Conservation (phyloP, 345 rosid genomes). For the Crucihimalaya himalaica region DNA sequence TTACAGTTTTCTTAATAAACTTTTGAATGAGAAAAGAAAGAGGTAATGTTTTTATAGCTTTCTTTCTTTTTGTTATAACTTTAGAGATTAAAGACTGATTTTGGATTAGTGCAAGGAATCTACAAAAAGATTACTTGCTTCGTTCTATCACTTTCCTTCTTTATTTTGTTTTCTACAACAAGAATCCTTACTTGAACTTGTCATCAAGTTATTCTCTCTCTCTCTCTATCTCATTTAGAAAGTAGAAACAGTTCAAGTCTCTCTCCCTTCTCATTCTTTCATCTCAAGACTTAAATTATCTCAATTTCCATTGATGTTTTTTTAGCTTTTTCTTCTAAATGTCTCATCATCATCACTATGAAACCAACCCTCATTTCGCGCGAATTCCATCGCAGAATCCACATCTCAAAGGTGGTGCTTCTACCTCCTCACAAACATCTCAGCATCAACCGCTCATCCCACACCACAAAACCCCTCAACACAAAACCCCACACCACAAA, state of each 20-base stretch:
- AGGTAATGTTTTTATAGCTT: slow-evolving; percentile 1
- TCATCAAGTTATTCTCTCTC: slow-evolving; percentile 55
- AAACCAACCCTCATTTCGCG: slow-evolving; percentile 67
- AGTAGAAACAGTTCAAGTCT: slow-evolving; percentile 15
- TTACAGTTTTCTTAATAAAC: neutral
- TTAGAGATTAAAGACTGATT: neutral
- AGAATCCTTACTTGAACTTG: slow-evolving; percentile 67
- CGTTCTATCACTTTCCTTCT: slow-evolving; percentile 42
- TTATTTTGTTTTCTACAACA: slow-evolving; percentile 27
- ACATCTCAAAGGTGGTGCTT: slow-evolving; percentile 31
- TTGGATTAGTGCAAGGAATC: slow-evolving; percentile 32
- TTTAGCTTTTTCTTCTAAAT: slow-evolving; percentile 34
- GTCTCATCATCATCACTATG: slow-evolving; percentile 44
- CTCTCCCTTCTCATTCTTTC: slow-evolving; percentile 22
- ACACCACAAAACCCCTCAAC: neutral
- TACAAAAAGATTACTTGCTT: slow-evolving; percentile 65
- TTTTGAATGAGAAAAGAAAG: slow-evolving; percentile 16
- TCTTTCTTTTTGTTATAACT: neutral
- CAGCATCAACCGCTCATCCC: slow-evolving; percentile 6
- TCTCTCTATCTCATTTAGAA: slow-evolving; percentile 21
- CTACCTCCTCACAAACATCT: slow-evolving; percentile 34
- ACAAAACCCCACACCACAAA: neutral
- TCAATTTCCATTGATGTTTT: slow-evolving; percentile 9
- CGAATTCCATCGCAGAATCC: slow-evolving; percentile 31
- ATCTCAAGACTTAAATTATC: slow-evolving; percentile 15